Conservation (phyloP, 139 green algal genomes). For the Raphidocelis subcapitata region DNA sequence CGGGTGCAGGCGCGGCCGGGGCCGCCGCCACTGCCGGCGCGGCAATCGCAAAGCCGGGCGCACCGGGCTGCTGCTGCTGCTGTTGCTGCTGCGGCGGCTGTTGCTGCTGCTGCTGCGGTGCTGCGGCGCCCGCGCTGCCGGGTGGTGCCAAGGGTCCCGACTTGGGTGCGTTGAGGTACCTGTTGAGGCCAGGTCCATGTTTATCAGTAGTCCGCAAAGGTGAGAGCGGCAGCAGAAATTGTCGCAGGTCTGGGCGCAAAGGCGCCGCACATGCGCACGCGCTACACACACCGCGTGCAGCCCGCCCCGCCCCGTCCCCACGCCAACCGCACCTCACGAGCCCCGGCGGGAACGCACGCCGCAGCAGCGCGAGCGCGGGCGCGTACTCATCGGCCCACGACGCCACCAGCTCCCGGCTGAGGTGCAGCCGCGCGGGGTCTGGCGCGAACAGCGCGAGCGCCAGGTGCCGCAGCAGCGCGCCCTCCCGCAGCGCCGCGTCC, state of each 20-base stretch:
- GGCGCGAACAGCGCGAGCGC: slow-evolving; percentile 48
- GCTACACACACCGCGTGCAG: no score
- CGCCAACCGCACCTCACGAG: no score
- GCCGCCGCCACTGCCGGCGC: background rate
- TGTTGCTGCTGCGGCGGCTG: background rate
- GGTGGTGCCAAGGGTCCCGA: no score
- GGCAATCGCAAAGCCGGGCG: background rate
- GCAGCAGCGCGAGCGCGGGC: slow-evolving; percentile 71
- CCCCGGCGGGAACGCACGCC: slow-evolving; percentile 65
- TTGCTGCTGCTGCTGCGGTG: background rate
- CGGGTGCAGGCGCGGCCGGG: background rate
- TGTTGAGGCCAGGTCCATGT: no score
- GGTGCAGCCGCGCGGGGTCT: slow-evolving; percentile 5
- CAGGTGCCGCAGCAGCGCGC: slow-evolving; percentile 81
- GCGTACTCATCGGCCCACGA: slow-evolving; percentile 80
- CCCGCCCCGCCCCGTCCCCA: no score
- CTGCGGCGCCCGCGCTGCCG: no score
- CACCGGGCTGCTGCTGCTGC: slow-evolving; percentile 1
- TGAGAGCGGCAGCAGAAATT: no score
- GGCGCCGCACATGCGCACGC: no score
- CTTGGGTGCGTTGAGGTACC: slow-evolving; percentile 55
- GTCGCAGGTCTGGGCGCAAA: no score
- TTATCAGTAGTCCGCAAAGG: no score
- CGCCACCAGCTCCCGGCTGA: slow-evolving; percentile 70
- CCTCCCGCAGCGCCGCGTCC: slow-evolving; percentile 77